Conservation (phyloP, 768 basidiomycete genomes). For the Suillus alpinus region DNA sequence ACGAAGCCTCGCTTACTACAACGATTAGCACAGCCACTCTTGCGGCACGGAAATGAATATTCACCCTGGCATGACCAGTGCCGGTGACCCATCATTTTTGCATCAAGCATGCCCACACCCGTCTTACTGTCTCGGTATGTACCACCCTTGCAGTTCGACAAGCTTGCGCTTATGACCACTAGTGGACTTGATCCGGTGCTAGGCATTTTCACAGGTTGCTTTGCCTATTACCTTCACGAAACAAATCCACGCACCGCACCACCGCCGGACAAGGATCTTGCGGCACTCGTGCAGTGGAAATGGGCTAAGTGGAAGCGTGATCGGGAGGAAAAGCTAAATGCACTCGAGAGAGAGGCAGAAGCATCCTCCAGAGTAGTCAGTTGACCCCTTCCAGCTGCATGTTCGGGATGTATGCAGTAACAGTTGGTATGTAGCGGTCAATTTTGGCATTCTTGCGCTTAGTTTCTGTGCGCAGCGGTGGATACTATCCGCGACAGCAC, state of each 20-base stretch:
- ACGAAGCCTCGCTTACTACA: too few relatives aligned
- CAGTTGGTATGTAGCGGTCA: background rate
- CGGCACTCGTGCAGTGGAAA: constrained; percentile 64
- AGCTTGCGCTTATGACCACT: constrained; percentile 3
- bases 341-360: constrained; percentile 6
- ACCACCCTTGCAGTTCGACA: background rate
- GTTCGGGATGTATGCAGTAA: too few relatives aligned
- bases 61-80: background rate
- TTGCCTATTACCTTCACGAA: constrained; percentile 81
- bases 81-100: background rate
- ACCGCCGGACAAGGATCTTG: constrained; percentile 51
- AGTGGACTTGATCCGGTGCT: constrained; percentile 71
- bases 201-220: constrained; percentile 72
- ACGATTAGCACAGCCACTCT: background rate
- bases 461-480: background rate
- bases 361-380: background rate
- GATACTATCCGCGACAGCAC: background rate
- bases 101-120: constrained; percentile 41
- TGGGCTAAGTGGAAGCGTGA: constrained; percentile 41
- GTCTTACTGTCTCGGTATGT: constrained; percentile 32
- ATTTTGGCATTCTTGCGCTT: background rate
- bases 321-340: constrained; percentile 10
- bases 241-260: constrained; percentile 72
- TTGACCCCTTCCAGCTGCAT: background rate
- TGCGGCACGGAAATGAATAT: background rate